Base-by-base conservation (phyloP, 331 rosid species). In the Malus hybrid region DNA sequence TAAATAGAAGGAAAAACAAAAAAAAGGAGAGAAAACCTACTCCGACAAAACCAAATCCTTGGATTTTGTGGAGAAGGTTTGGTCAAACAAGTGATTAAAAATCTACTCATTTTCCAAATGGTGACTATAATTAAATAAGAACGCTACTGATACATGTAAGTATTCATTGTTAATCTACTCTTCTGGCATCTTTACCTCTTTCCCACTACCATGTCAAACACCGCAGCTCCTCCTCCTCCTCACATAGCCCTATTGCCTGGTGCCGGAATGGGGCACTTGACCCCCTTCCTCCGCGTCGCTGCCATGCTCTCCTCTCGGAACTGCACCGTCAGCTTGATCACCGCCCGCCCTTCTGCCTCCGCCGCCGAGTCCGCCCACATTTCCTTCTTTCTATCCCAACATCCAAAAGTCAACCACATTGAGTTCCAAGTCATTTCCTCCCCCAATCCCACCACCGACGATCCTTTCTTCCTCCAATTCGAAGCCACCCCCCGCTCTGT, bases 231-330 rank as follows among this genome's bases (percentile, higher is more conserved):
- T 44, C 50, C 60, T 12, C 33, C 39, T 15, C 61, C 48, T 28
- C 77, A 79, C 75, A 69, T 79, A 33, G 83, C 79, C 48, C 66
- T 79, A 48, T 52, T 79, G 5, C 83, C 83, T 7, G 33, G 75
- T 52, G 79, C 75, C 36, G 83, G 79, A 50, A 79, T 79, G 83
- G 83, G 83, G 15, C 83, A 79, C 44, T 63, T 74, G 58, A 74
- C 75, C 8, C 83, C 83, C 44, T 79, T 79, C 68, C 79, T 79
- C 71, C 65, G 75, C 15, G 22, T 79, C 7, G 79, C 83, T 14
- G 52, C 79, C 75, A 60, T 3, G 46, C 52, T 79, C 6, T 58
- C 66, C 30, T 33, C 66, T 2, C 53, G 32, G 13, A 16, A 63
- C 70, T 79, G 83, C 13, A 0, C 6, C 0, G 52, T 79, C 64